A percentile compares a stretch with the other conserved stretches of the same genome.
These are phyloP conservation scores for Aspergillus intermedius DNA, from an alignment of 2,329 filamentous ascomycete genomes.

Conservation along the genomic window DNA sequence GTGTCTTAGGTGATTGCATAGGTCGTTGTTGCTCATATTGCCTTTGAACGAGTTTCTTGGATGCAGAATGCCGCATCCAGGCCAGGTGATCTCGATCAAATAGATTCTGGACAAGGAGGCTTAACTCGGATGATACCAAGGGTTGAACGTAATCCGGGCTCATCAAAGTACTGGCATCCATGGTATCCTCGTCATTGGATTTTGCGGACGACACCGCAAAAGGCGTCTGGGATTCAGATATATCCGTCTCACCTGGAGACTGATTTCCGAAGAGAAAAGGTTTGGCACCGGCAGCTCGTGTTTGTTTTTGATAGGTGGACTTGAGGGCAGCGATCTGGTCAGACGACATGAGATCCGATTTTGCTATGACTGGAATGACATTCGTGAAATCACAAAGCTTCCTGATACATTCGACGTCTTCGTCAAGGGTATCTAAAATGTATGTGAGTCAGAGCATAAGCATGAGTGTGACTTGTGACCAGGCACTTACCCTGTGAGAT, in stretches of 20 bases:
- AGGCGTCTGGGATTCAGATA: conserved; percentile 39
- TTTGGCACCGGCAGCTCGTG: conserved; percentile 46
- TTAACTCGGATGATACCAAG: conserved; percentile 67
- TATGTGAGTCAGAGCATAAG: conserved; percentile 7
- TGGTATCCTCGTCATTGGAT: conserved; percentile 66
- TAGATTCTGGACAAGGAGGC: conserved; percentile 60
- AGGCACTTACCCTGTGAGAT: conserved; percentile 60
- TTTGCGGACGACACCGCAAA: conserved; percentile 73
- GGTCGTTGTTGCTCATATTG: conserved; percentile 35
- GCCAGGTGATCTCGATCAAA: conserved; percentile 73
- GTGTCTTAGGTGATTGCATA: conserved; percentile 10
- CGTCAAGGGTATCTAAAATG: conserved; percentile 49
- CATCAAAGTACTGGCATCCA: conserved; percentile 94
- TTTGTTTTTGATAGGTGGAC: conserved; percentile 35
- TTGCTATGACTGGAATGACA: conserved; percentile 74
- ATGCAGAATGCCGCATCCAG: conserved; percentile 75
- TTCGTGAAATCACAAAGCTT: conserved; percentile 69
- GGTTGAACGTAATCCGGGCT: conserved; percentile 83
- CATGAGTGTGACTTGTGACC: not conserved
- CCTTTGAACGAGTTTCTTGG: conserved; percentile 74
- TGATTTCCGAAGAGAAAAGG: conserved; percentile 60
- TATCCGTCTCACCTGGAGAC: conserved; percentile 16
- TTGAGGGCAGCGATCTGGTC: conserved; percentile 57
- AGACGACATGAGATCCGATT: conserved; percentile 61
- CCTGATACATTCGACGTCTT: conserved; percentile 66